Base-by-base conservation (phyloP, 768 basidiomycete species). In the Mycena belliarum region DNA sequence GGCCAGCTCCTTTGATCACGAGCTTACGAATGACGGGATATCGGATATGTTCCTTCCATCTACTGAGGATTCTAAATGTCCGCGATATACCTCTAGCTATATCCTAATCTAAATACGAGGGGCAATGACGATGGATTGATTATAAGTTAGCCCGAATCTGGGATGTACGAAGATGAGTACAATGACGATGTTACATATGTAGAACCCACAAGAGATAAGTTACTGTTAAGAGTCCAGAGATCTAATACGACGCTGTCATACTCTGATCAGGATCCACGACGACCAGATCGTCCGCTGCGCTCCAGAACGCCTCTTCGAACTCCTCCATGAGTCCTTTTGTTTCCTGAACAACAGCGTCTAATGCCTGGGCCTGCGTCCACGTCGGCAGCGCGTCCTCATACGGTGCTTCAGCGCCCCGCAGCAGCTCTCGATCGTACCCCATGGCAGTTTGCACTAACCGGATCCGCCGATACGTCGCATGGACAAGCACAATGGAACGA, bases 361-460 rank as follows among this genome's bases (percentile, higher is more conserved):
- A 59, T 2, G 84, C 86, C 42, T 81, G 75, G 38, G 72, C 69
- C 61, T 70, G 76, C 15, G 83, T 83, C 87, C 87, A 88, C 11
- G 79, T 77, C 65, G 66, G 72, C 57, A 70, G 65, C 38, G 70
- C 68, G 44, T 78, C 69, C 20, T 77, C 73, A 14, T 58, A 63
- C 6, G 69, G 72, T 6, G 67, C 66, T 35, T 66, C 68, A 26
- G 66, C 67, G 23, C 66, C 68, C 12, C 85, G 84, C 9, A 89
- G 71, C 26, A 88, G 69, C 5, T 73, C 68, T 8, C 62, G 43
- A 16, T 79, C 75, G 68, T 89, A 90, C 2, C 88, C 88, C 78
- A 89, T 79, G 50, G 75, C 78, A 14, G 73, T 74, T 70, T 89
- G 88, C 23, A 87, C 84, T 3, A 79, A 68, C 20, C 88, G 76